Percentiles rank a stretch among this genome's conserved stretches.
Conservation (phyloP, 305 asterid species). For the Fraxinus albicans region DNA sequence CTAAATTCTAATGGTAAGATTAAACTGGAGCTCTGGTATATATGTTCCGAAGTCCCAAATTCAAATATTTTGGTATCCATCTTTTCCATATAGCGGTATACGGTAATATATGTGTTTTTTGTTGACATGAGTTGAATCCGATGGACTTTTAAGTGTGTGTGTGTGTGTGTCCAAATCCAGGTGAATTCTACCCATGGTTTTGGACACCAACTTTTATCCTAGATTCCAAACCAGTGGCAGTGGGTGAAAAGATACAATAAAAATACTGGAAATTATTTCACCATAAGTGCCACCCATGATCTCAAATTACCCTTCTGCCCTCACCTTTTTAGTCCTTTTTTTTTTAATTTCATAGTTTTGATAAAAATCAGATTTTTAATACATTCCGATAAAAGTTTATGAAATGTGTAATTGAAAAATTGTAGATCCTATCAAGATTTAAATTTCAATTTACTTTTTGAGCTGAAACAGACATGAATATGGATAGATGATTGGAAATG, state of each 20-base stretch:
- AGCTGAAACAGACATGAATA: no score
- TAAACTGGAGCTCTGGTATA: no score
- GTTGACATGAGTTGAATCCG: neutral
- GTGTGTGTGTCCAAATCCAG: neutral
- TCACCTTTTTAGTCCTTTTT: no score
- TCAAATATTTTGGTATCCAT: neutral
- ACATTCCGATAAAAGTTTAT: no score
- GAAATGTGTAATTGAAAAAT: no score
- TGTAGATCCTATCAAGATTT: no score
- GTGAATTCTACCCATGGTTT: conserved; percentile 36
- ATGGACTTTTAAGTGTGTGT: conserved; percentile 3
- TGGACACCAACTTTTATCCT: conserved; percentile 11
- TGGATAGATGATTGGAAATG: neutral
- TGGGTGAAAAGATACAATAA: conserved; percentile 21
- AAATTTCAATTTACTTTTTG: no score
- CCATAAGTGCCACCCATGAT: no score
- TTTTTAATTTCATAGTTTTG: no score
- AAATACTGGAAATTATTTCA: neutral
- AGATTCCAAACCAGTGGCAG: conserved; percentile 37
- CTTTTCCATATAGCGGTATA: neutral
- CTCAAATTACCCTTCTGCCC: no score
- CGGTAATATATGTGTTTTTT: neutral
- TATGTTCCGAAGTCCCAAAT: neutral
- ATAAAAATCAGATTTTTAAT: no score
- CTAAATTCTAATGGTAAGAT: no score